phyloP scores from a whole-genome alignment of 2,329 filamentous ascomycete species.

The Trichoderma lentiforme region DNA sequence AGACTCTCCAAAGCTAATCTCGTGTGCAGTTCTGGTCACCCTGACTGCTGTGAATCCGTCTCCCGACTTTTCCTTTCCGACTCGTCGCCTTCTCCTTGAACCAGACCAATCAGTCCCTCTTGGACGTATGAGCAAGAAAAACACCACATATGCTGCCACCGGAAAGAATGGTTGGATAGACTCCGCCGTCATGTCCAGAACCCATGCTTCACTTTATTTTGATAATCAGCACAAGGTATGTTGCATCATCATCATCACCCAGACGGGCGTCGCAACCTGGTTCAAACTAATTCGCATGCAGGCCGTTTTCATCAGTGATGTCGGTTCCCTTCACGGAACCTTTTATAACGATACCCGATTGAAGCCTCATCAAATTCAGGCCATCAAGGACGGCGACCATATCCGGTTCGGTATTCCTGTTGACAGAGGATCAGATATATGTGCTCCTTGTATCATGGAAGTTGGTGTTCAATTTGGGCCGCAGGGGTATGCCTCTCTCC shows the following conservation, averaged over 20 bases:
- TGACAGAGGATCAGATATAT: slow-evolving; percentile 33
- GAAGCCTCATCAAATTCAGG: slow-evolving; percentile 16
- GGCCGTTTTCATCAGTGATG: slow-evolving; percentile 46
- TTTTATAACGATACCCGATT: slow-evolving; percentile 39
- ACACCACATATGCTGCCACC: slow-evolving; percentile 32
- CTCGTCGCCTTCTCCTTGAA: slow-evolving; percentile 33
- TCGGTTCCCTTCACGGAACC: slow-evolving; percentile 53
- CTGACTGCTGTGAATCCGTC: slow-evolving; percentile 27
- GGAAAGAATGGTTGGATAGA: slow-evolving; percentile 64
- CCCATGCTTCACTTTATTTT: slow-evolving; percentile 57
- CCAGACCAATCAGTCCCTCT: slow-evolving; percentile 32
- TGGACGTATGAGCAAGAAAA: slow-evolving; percentile 45
- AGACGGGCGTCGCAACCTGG: too few relatives aligned
- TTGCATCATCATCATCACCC: neutral
- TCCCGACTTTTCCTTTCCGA: slow-evolving; percentile 23
- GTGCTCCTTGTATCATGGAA: slow-evolving; percentile 38
- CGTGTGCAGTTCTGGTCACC: slow-evolving; percentile 30
- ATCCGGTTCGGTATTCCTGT: slow-evolving; percentile 38
- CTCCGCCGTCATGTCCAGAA: slow-evolving; percentile 67
- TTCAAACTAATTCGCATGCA: slow-evolving; percentile 29
- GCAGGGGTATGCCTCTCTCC: slow-evolving; percentile 21
- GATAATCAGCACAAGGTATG: slow-evolving; percentile 45
- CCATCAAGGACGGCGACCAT: slow-evolving; percentile 30
- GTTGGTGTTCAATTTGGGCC: slow-evolving; percentile 31
- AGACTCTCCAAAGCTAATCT: neutral